A percentile compares a stretch with the other conserved stretches of the same genome.
phyloP scores from a whole-genome alignment of 225 moss, liverwort and hornwort genomes.

The Marchantia paleacea region DNA sequence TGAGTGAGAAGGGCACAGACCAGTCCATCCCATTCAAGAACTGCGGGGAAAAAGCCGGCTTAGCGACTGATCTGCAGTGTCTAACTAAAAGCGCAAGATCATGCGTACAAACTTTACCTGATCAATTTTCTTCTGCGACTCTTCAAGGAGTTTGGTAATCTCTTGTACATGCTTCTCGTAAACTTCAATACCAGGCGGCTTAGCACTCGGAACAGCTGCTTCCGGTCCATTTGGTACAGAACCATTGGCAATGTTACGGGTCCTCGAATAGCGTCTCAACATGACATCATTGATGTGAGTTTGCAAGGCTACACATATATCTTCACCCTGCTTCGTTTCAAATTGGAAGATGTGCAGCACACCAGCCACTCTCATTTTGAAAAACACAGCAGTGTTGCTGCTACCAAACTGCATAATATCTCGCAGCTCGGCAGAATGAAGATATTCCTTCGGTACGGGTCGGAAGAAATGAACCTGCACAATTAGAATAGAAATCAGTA shows the following conservation, averaged over 20 bases:
- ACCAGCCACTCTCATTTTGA: conserved; percentile 96
- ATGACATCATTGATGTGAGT: conserved; percentile 96
- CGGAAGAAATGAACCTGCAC: conserved; percentile 92
- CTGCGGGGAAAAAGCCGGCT: neutral
- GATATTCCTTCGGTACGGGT: conserved; percentile 92
- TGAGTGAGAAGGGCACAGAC: too few relatives aligned
- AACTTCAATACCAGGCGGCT: conserved; percentile 83
- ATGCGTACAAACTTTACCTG: conserved; percentile 52
- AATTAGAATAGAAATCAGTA: neutral
- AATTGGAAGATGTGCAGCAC: conserved; percentile 96
- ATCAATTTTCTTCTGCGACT: conserved; percentile 92
- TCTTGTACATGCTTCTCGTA: conserved; percentile 98
- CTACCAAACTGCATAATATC: conserved; percentile 99
- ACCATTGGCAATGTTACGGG: conserved; percentile 62
- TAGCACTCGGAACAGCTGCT: conserved; percentile 41
- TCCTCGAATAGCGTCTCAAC: conserved; percentile 89
- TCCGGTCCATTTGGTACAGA: conserved; percentile 61
- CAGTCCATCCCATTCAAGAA: neutral
- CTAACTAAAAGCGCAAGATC: too few relatives aligned
- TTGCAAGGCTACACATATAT: conserved; percentile 91
- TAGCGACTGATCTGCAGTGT: neutral
- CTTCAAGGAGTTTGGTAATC: conserved; percentile 82
- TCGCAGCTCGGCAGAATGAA: conserved; percentile 88
- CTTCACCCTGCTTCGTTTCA: conserved; percentile 97
- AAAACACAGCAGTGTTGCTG: conserved; percentile 95